phyloP scores from a whole-genome alignment of 192 early-diverging fungal genomes.

The Coemansia sp. region DNA sequence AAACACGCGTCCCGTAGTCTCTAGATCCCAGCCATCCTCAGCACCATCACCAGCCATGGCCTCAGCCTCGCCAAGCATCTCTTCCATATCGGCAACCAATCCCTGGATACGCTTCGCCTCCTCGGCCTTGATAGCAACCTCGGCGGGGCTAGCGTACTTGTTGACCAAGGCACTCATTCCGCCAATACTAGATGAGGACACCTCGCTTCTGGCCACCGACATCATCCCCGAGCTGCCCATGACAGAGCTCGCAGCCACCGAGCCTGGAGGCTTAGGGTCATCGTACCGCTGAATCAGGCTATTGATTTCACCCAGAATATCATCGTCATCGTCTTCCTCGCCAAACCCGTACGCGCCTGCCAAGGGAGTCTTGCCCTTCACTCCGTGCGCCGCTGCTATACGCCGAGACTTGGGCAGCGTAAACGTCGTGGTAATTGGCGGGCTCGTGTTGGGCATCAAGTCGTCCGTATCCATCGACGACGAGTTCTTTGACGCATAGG shows the following conservation, averaged over 20 bases:
- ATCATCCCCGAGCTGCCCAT: background rate
- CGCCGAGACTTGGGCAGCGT: constrained; percentile 39
- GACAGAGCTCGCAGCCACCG: background rate
- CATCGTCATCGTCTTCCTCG: constrained; percentile 47
- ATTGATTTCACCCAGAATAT: constrained; percentile 50
- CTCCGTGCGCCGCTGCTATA: constrained; percentile 15
- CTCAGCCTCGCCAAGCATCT: constrained; percentile 50
- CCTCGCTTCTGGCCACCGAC: constrained; percentile 14
- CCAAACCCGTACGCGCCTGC: constrained; percentile 5
- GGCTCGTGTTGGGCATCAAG: constrained; percentile 51
- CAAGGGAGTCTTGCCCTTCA: background rate
- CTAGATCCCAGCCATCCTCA: background rate
- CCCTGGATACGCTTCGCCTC: constrained; percentile 15
- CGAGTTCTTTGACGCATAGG: constrained; percentile 35
- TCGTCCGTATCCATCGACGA: constrained; percentile 49
- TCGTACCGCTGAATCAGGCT: constrained; percentile 42
- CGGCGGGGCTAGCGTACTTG: constrained; percentile 45
- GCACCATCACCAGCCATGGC: constrained; percentile 10
- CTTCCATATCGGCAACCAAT: constrained; percentile 52
- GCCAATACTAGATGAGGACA: constrained; percentile 14
- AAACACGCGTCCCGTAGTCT: background rate
- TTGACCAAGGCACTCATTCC: constrained; percentile 36
- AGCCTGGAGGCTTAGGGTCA: constrained; percentile 14
- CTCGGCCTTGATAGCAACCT: background rate
- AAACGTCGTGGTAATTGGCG: constrained; percentile 48